Conservation (phyloP, 2,329 filamentous ascomycete genomes). For the Venturia oleaginea region DNA sequence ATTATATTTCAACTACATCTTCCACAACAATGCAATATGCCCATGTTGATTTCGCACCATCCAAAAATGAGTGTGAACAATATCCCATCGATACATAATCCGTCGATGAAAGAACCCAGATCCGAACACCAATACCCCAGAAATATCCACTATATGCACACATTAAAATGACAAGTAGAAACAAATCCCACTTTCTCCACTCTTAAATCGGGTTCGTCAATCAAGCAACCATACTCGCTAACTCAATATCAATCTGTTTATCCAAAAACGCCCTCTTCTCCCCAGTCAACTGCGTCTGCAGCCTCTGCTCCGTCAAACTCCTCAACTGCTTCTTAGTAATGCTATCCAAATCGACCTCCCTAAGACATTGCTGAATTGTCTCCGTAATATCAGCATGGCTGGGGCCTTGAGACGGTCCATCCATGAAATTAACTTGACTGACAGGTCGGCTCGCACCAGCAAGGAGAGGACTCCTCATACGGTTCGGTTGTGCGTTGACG, state of each 20-base stretch:
- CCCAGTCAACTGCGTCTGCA: constrained; percentile 80
- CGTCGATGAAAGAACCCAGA: not conserved
- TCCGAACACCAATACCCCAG: not conserved
- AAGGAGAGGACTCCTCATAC: constrained; percentile 18
- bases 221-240: constrained; percentile 65
- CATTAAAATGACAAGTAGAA: not conserved
- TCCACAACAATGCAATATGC: not conserved
- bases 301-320: constrained; percentile 81
- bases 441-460: constrained; percentile 39
- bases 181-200: not conserved
- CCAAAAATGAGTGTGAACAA: not conserved
- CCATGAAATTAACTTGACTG: constrained; percentile 50
- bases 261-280: constrained; percentile 87
- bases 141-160: constrained; percentile 1
- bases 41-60: not conserved
- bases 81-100: not conserved
- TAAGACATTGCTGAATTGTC: constrained; percentile 71
- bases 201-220: not conserved
- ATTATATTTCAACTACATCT: not conserved
- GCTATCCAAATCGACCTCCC: constrained; percentile 88
- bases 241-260: constrained; percentile 81
- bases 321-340: constrained; percentile 92
- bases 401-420: constrained; percentile 47
- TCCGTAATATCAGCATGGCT: constrained; percentile 75
- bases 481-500: not conserved